Conservation (phyloP, 805 yeast species). For the Metschnikowia henanensis region DNA sequence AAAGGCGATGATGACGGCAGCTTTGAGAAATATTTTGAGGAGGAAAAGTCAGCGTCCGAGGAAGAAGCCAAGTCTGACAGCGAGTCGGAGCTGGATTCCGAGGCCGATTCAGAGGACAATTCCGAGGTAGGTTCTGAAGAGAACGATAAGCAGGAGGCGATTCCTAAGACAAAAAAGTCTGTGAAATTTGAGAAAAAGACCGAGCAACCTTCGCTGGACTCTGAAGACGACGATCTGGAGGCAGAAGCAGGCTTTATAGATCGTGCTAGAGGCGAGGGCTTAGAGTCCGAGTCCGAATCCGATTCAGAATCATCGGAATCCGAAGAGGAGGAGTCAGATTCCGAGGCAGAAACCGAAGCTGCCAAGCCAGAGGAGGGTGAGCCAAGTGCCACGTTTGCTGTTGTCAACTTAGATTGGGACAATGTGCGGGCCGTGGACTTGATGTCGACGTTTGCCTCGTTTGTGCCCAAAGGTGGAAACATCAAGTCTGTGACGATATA, state of each 20-base stretch:
- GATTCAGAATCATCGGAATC: conserved; percentile 43
- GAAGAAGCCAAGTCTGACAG: conserved; percentile 20
- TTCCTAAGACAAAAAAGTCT: conserved; percentile 12
- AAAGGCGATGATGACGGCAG: conserved; percentile 41
- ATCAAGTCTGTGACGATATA: conserved; percentile 69
- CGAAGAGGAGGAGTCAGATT: conserved; percentile 43
- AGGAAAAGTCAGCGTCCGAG: conserved; percentile 25
- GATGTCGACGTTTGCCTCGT: conserved; percentile 84
- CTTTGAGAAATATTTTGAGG: conserved; percentile 57
- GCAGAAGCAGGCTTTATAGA: conserved; percentile 34
- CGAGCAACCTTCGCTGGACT: conserved; percentile 10
- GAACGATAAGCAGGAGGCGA: conserved; percentile 4
- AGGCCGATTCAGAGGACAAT: conserved; percentile 8
- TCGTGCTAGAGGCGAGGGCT: conserved; percentile 68
- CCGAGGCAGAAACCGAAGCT: conserved; percentile 58
- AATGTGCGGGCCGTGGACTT: conserved; percentile 84
- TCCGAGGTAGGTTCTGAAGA: conserved; percentile 2
- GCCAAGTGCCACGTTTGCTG: conserved; percentile 80
- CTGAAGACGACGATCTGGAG: conserved; percentile 23
- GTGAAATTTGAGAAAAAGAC: conserved; percentile 2
- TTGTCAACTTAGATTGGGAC: conserved; percentile 97
- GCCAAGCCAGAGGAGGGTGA: conserved; percentile 82
- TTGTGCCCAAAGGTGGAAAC: conserved; percentile 73
- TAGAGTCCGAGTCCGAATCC: conserved; percentile 46
- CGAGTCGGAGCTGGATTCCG: conserved; percentile 19